phyloP scores from a whole-genome alignment of 495 filamentous ascomycete species.

The Trichoderma reesei region DNA sequence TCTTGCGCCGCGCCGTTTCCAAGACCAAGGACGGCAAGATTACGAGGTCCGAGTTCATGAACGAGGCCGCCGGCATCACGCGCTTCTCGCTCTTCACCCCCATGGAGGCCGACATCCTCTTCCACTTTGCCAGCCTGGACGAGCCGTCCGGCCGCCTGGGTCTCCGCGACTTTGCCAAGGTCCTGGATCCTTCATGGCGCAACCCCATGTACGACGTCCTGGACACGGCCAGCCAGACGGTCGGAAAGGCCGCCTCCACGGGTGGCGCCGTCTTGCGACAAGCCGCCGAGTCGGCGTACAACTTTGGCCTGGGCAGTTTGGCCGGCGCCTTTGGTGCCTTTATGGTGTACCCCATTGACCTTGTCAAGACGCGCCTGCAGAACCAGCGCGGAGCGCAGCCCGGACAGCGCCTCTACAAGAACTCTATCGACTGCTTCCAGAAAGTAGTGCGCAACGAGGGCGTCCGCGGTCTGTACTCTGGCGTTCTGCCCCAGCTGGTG shows the following conservation, averaged over 20 bases:
- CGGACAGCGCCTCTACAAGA: slow-evolving; percentile 86
- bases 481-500: slow-evolving; percentile 87
- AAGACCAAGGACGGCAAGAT: slow-evolving; percentile 88
- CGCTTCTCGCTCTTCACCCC: slow-evolving; percentile 92
- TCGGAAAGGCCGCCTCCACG: slow-evolving; percentile 36
- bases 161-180: slow-evolving; percentile 80
- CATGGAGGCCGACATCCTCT: slow-evolving; percentile 98
- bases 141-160: slow-evolving; percentile 77
- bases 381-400: slow-evolving; percentile 78
- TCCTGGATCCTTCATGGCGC: slow-evolving; percentile 87
- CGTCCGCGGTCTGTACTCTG: slow-evolving; percentile 80
- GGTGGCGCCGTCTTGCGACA: slow-evolving; percentile 46
- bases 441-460: slow-evolving; percentile 94
- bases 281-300: slow-evolving; percentile 70
- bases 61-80: slow-evolving; percentile 81
- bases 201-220: slow-evolving; percentile 38
- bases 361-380: slow-evolving; percentile 98
- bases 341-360: slow-evolving; percentile 97
- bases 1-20: slow-evolving; percentile 72
- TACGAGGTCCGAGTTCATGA: slow-evolving; percentile 85
- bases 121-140: slow-evolving; percentile 93
- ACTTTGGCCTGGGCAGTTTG: slow-evolving; percentile 77
- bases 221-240: slow-evolving; percentile 30
- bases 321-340: slow-evolving; percentile 97
- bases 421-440: slow-evolving; percentile 83